A percentile compares a stretch with the other conserved stretches of the same genome.
phyloP scores from a whole-genome alignment of 2,329 filamentous ascomycete species.

The Epichloe sp. region DNA sequence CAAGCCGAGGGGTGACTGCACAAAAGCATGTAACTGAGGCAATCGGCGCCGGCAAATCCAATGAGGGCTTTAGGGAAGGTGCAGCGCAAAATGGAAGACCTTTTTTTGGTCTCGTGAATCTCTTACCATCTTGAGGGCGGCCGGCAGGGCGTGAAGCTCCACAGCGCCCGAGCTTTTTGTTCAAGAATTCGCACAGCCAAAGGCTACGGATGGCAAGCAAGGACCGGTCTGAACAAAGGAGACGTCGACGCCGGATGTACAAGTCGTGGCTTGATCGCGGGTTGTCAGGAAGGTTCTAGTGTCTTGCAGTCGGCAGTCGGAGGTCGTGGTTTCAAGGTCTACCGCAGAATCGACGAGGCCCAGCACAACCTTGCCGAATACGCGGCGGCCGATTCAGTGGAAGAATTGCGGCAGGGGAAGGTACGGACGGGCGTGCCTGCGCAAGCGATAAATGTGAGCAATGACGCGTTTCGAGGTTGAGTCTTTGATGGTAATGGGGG shows the following conservation, averaged over 20 bases:
- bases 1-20: background rate
- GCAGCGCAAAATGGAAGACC: background rate
- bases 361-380: slow-evolving; percentile 2
- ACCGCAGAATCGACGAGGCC: background rate
- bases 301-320: background rate
- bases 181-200: slow-evolving; percentile 4
- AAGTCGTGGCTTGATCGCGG: background rate
- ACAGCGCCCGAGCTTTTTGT: slow-evolving; percentile 1
- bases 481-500: background rate
- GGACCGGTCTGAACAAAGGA: background rate
- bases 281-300: background rate
- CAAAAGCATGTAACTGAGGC: background rate
- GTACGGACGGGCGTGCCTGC: slow-evolving; percentile 2
- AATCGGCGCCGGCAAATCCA: background rate
- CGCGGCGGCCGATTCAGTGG: slow-evolving; percentile 2
- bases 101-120: background rate
- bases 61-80: background rate
- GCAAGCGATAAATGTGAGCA: background rate
- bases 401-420: slow-evolving; percentile 3
- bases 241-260: background rate
- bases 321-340: background rate
- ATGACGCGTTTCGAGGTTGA: background rate
- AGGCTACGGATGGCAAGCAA: slow-evolving; percentile 1
- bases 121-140: slow-evolving; percentile 8
- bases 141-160: slow-evolving; percentile 3